Conservation (phyloP, 495 filamentous ascomycete genomes). For the Saxophila tyrrhenica region DNA sequence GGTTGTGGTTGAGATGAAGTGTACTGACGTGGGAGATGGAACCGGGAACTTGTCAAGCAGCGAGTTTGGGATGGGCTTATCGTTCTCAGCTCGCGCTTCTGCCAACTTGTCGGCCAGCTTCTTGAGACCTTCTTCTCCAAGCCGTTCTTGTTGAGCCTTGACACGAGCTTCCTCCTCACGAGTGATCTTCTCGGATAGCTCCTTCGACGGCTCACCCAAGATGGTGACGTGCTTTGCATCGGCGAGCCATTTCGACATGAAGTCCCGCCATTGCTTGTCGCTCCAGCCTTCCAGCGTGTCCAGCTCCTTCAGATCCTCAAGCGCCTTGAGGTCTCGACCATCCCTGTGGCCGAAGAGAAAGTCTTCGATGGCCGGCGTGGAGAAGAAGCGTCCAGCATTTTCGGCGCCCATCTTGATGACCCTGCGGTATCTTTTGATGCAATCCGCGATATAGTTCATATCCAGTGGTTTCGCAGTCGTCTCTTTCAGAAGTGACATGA, state of each 20-base stretch:
- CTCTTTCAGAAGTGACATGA: slow-evolving; percentile 73
- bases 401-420: slow-evolving; percentile 73
- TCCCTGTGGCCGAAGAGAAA: slow-evolving; percentile 82
- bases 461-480: slow-evolving; percentile 70
- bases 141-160: slow-evolving; percentile 46
- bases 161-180: slow-evolving; percentile 50
- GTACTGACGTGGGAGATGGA: slow-evolving; percentile 73
- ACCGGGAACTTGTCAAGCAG: slow-evolving; percentile 70
- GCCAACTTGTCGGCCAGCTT: slow-evolving; percentile 65
- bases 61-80: slow-evolving; percentile 64
- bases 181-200: slow-evolving; percentile 62
- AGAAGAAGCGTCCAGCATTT: slow-evolving; percentile 59
- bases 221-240: slow-evolving; percentile 80
- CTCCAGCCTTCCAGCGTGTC: slow-evolving; percentile 68
- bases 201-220: slow-evolving; percentile 49
- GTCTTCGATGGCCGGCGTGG: slow-evolving; percentile 73
- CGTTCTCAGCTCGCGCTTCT: slow-evolving; percentile 66
- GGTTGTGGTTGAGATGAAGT: slow-evolving; percentile 83
- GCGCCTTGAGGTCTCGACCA: slow-evolving; percentile 62
- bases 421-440: slow-evolving; percentile 63
- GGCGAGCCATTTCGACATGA: slow-evolving; percentile 71
- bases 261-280: slow-evolving; percentile 70
- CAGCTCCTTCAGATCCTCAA: slow-evolving; percentile 60
- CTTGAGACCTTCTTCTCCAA: slow-evolving; percentile 58
- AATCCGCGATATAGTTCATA: slow-evolving; percentile 79